Evolutionary conservation across 331 rosid genomes (phyloP).

Genomic region (Phaseolus coccineus): DNA sequence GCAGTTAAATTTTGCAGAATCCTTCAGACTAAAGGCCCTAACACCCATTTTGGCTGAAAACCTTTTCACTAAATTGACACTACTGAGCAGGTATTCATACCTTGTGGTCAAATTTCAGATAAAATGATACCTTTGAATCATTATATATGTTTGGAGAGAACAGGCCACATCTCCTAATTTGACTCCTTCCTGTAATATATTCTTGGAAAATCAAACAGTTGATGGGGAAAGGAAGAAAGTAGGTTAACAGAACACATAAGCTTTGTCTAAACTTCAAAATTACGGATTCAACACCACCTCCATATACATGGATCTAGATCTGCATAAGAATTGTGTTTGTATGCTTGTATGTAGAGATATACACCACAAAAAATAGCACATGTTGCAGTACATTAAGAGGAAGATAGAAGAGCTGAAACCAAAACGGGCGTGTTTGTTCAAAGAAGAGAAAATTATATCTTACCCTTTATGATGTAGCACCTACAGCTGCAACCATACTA

Average conservation of each 20-base stretch:
- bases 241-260: neutral
- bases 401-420: slow-evolving; percentile 15
- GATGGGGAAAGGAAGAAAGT: neutral
- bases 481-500: neutral
- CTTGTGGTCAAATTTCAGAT: neutral
- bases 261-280: neutral
- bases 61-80: slow-evolving; percentile 5
- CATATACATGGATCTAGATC: neutral
- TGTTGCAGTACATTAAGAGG: neutral
- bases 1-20: neutral
- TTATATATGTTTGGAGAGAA: neutral
- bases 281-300: neutral
- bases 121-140: neutral
- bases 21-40: neutral
- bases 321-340: neutral
- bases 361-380: neutral
- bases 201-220: neutral
- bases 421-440: neutral
- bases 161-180: neutral
- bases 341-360: neutral
- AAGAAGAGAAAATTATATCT: neutral
- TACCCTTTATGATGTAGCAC: neutral
- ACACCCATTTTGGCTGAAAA: neutral
- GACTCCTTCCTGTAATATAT: neutral
- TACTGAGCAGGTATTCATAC: neutral